Percentiles rank a stretch among this genome's conserved stretches.
phyloP scores from a whole-genome alignment of 1,284 basidiomycete species.

The Trametes polyzona region DNA sequence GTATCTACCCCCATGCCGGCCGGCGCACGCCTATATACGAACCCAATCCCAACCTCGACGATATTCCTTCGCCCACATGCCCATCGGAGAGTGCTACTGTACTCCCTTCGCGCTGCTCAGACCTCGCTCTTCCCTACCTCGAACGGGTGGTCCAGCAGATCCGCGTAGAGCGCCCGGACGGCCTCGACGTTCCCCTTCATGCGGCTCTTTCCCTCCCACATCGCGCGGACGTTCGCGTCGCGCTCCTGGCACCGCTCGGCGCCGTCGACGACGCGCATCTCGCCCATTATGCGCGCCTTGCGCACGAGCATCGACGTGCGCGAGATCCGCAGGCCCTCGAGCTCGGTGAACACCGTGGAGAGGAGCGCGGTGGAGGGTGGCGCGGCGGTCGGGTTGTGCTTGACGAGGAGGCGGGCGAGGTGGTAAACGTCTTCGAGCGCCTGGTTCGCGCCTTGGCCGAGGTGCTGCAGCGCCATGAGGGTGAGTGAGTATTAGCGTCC shows the following conservation, averaged over 20 bases:
- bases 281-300: constrained; percentile 42
- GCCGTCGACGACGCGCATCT: constrained; percentile 40
- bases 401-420: constrained; percentile 40
- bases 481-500: not conserved
- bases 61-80: no score
- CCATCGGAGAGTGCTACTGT: not conserved
- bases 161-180: not conserved
- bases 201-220: not conserved
- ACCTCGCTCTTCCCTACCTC: constrained; percentile 5
- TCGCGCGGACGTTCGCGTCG: constrained; percentile 22
- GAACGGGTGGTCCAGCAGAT: not conserved
- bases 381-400: constrained; percentile 36
- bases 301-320: constrained; percentile 41
- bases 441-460: constrained; percentile 54
- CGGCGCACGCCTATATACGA: no score
- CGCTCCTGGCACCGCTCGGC: constrained; percentile 38
- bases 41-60: no score
- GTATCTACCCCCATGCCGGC: no score
- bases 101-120: not conserved
- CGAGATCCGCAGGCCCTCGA: constrained; percentile 38
- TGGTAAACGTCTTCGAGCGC: constrained; percentile 49
- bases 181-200: not conserved
- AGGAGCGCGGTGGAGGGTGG: constrained; percentile 38
- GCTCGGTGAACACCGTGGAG: constrained; percentile 35
- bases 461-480: constrained; percentile 39